These are phyloP conservation scores for Coix lacrymajobi DNA, from an alignment of 176 grass and related monocot genomes.

Conservation along the genomic window DNA sequence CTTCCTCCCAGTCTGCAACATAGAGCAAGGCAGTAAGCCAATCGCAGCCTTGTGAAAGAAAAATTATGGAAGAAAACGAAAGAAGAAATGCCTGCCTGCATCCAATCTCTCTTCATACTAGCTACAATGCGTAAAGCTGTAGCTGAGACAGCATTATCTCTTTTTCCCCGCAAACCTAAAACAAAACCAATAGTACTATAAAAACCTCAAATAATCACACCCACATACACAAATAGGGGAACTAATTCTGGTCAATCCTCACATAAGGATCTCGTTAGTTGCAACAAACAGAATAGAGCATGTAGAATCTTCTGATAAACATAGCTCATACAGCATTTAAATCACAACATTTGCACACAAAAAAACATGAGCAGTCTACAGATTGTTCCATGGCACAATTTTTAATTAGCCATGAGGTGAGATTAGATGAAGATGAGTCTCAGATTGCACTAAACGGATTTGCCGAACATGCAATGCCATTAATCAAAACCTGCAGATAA, in stretches of 20 bases:
- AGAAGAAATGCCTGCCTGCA: constrained; percentile 52
- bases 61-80: background rate
- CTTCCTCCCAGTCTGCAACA: constrained; percentile 81
- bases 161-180: constrained; percentile 65
- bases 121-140: constrained; percentile 76
- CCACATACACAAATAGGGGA: background rate
- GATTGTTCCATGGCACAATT: background rate
- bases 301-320: background rate
- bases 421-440: background rate
- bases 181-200: background rate
- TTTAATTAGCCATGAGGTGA: background rate
- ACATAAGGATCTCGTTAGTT: background rate
- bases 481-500: background rate
- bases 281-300: background rate
- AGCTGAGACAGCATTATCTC: constrained; percentile 56
- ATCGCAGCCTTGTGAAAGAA: constrained; percentile 15
- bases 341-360: background rate
- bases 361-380: background rate
- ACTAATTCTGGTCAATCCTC: background rate
- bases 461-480: background rate
- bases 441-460: background rate
- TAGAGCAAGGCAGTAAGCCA: constrained; percentile 1
- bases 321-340: background rate
- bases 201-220: background rate
- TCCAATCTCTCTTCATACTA: constrained; percentile 93